Evolutionary conservation across 2,329 filamentous ascomycete species (phyloP), one percentile per base, ranked within the genome.

Genomic region (Alternaria infectoria): DNA sequence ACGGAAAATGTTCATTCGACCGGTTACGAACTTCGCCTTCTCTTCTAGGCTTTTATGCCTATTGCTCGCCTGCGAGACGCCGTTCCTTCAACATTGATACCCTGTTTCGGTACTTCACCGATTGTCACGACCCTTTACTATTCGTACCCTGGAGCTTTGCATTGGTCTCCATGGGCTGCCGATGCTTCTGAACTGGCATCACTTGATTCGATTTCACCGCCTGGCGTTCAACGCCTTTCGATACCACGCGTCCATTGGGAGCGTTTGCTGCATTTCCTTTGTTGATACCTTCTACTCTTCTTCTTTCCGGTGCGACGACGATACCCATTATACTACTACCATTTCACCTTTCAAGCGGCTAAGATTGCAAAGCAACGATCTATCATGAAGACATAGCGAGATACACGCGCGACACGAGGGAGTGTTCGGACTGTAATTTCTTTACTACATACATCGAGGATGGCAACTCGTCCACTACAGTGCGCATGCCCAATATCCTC

Each of bases 21-120:
- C 50, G 81, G 82, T 49, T 85, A 84, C 70, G 83, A 85, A 76
- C 79, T 85, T 59, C 81, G 82, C 61, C 79, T 85, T 61, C 78
- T 83, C 62, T 85, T 81, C 73, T 85, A 69, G 70, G 45, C 10
- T 46, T 40, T 61, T 54, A 45, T 56, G 47, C 28, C 45, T 50
- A 45, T n/a, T 36, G 45, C 55, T 57, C 23, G 28, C 28, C 32
- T 30, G 47, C 51, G 54, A 58, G 43, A 40, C 49, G 55, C 59
- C 61, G 23, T 49, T 62, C 58, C 50, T 59, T 64, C 54, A 64
- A 51, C 50, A 30, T 57, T 54, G 50, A 62, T 47, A 56, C 60
- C 64, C 62, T 54, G 59, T 67, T 67, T 59, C 45, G 59, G 58
- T 51, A 62, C 72, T 68, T 64, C 60, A 71, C 64, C 62, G 62